Base-by-base conservation (phyloP, 2,329 filamentous ascomycete species). In the Dryadomyces quercivorus region DNA sequence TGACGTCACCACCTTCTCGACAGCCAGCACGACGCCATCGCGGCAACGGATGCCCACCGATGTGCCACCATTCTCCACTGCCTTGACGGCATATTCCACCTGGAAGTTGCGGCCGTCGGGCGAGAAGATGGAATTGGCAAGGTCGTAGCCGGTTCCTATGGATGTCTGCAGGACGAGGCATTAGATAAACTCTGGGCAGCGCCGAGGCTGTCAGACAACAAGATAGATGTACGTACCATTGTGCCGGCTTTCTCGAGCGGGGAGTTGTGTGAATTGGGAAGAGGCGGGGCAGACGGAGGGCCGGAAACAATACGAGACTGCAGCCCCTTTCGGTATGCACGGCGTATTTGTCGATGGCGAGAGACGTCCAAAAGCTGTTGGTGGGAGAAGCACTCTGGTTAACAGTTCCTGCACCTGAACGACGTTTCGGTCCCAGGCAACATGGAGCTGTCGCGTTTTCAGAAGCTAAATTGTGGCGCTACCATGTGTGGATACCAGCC, bases 31-130 rank as follows among this genome's bases (percentile, higher is more conserved):
- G 53, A 98, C 88, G 60, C 93, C 93, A 70, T 97, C 90, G 75
- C 95, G 95, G 80, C 90, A 95, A 69, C 90, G 82, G 72, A 98
- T 95, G 63, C 93, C 93, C 70, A 98, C 83, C 53, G 91, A 90
- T 54, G 93, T 98, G 66, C 93, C 92, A 62, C 92, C 93, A 66
- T 94, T 97, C 76, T 98, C 93, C 60, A 98, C 93, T 55, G 93
- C 93, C 78, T 98, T 98, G 64, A 94, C 86, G 62, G 93, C 93
- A 71, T 98, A 98, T 79, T 98, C 93, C 71, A 94, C 89, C 74
- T 98, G 93, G 73, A 98, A 98, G 73, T 98, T 98, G 64, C 93
- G 88, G 68, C 93, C 93, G 75, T 98, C 93, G 62, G 93, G 93
- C 50, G 93, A 97, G 80, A 97, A 98, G 77, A 97, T 94, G 67